These are phyloP conservation scores for Apophysomyces trapeziformis DNA, from an alignment of 371 early-diverging fungal species.

Conservation along the genomic window DNA sequence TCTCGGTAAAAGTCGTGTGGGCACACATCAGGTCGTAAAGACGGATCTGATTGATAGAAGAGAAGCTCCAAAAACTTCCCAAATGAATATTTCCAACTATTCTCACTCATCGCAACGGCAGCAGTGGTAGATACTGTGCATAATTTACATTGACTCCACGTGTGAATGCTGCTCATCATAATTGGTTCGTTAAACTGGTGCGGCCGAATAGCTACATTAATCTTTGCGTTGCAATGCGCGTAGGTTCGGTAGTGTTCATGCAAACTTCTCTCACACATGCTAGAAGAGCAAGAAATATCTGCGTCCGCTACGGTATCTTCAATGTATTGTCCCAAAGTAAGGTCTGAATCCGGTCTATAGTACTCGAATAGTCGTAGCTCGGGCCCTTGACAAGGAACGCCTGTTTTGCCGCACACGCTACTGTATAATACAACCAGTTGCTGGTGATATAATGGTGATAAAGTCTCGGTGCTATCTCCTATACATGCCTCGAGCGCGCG, in stretches of 20 bases:
- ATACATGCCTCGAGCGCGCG: conserved; percentile 58
- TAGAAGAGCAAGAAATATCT: conserved; percentile 63
- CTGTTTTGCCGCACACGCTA: conserved; percentile 55
- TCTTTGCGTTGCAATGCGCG: conserved; percentile 77
- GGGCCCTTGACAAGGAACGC: conserved; percentile 76
- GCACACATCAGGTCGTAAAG: conserved; percentile 66
- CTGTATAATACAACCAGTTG: conserved; percentile 71
- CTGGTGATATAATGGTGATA: conserved; percentile 75
- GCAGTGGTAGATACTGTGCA: conserved; percentile 70
- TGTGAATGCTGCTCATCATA: conserved; percentile 68
- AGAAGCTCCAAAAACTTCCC: conserved; percentile 93
- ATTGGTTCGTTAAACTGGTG: conserved; percentile 54
- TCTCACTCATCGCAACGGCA: conserved; percentile 74
- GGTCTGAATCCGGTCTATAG: conserved; percentile 76
- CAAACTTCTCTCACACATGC: conserved; percentile 75
- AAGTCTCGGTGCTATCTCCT: conserved; percentile 48
- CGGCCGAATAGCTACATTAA: conserved; percentile 75
- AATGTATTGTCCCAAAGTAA: conserved; percentile 87
- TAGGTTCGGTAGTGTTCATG: conserved; percentile 82
- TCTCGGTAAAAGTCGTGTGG: conserved; percentile 80
- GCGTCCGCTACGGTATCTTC: conserved; percentile 80
- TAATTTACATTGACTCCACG: conserved; percentile 83
- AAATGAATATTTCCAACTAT: conserved; percentile 92
- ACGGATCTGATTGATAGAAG: conserved; percentile 73
- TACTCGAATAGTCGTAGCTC: conserved; percentile 79